These are phyloP conservation scores for Reticulomyxa filosa DNA, from an alignment of 78 protist species.

Conservation along the genomic window DNA sequence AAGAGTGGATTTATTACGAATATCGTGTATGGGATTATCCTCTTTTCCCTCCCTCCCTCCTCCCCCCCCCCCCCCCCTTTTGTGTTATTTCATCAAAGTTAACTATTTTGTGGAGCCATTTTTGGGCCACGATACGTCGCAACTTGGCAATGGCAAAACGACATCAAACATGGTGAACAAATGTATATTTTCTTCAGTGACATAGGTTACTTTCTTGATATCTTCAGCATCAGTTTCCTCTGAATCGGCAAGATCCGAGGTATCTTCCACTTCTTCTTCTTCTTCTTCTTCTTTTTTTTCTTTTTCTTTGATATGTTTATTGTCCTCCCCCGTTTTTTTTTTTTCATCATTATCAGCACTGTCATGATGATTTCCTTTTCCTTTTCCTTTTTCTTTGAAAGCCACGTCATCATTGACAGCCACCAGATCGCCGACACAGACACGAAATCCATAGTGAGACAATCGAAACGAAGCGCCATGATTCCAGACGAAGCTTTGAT, in stretches of 20 bases:
- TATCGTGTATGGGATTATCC: too few species aligned
- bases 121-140: neutral
- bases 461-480: neutral
- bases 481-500: neutral
- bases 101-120: neutral
- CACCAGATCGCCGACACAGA: neutral
- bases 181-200: neutral
- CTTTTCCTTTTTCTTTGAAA: neutral
- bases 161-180: neutral
- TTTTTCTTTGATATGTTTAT: too few species aligned
- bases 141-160: neutral
- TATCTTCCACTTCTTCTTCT: neutral
- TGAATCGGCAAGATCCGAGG: neutral
- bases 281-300: neutral
- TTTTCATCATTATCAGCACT: neutral
- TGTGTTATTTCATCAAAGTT: too few species aligned
- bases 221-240: neutral
- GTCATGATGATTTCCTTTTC: neutral
- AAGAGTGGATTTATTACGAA: too few species aligned
- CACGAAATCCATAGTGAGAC: neutral
- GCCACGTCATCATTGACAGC: neutral
- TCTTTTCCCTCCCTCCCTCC: too few species aligned
- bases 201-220: neutral
- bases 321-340: too few species aligned
- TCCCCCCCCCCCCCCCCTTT: too few species aligned